phyloP scores from a whole-genome alignment of 345 rosid species.

The Passiflora organensis region DNA sequence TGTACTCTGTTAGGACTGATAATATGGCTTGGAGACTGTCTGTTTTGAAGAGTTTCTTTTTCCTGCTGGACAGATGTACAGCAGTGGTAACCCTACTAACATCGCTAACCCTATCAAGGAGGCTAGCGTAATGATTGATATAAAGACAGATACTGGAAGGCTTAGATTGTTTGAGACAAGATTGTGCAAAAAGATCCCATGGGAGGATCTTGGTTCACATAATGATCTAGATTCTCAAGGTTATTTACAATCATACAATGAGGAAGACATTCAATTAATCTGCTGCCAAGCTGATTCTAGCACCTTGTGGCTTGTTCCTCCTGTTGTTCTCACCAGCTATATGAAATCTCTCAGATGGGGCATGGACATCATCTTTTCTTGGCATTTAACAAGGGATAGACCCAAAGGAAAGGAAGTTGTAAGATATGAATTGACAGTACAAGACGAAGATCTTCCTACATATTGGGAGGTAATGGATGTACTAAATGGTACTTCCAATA shows the following conservation, averaged over 20 bases:
- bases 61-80: constrained; percentile 34
- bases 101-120: constrained; percentile 48
- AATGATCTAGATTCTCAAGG: constrained; percentile 34
- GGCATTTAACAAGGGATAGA: constrained; percentile 38
- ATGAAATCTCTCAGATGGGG: constrained; percentile 27
- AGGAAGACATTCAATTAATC: constrained; percentile 40
- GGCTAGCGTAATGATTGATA: constrained; percentile 35
- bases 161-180: constrained; percentile 39
- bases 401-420: constrained; percentile 46
- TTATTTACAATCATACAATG: constrained; percentile 29
- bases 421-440: constrained; percentile 31
- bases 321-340: constrained; percentile 36
- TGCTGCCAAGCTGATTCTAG: constrained; percentile 52
- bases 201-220: constrained; percentile 23
- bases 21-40: too few relatives aligned
- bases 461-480: constrained; percentile 32
- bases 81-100: constrained; percentile 49
- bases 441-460: constrained; percentile 34
- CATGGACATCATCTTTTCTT: constrained; percentile 36
- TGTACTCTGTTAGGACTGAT: too few relatives aligned
- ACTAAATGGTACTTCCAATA: constrained; percentile 32
- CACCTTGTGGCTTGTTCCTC: constrained; percentile 39
- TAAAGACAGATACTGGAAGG: constrained; percentile 37
- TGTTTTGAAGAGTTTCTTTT: background rate
- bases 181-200: constrained; percentile 36